Percentiles rank a stretch among this genome's conserved stretches.
Conservation (phyloP, 108 stramenopile genomes). For the Cyclotella atomus region DNA sequence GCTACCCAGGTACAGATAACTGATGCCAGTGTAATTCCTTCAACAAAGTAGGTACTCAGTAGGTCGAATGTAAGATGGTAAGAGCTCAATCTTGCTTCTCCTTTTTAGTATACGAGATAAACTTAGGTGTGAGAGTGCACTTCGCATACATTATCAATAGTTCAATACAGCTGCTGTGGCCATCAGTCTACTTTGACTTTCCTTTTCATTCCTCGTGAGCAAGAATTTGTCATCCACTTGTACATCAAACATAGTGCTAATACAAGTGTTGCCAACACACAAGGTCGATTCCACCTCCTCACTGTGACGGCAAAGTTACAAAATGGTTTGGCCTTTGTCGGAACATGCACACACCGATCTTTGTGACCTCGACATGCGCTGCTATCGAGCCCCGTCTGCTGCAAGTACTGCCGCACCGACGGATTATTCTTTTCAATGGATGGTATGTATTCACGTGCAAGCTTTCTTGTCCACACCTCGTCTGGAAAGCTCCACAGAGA, state of each 20-base stretch:
- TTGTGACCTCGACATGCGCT: not conserved
- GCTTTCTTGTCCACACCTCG: constrained; percentile 27
- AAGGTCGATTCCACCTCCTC: constrained; percentile 9
- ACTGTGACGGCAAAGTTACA: constrained; percentile 1
- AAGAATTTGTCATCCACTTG: too few species aligned
- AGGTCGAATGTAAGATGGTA: too few species aligned
- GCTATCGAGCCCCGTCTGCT: not conserved
- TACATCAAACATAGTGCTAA: not conserved
- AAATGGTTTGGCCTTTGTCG: not conserved
- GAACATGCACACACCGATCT: not conserved
- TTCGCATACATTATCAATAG: not conserved
- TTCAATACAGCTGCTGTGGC: too few species aligned
- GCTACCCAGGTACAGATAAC: too few species aligned
- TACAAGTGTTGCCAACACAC: not conserved
- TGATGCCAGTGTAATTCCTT: too few species aligned
- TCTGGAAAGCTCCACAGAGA: constrained; percentile 1
- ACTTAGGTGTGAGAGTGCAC: not conserved
- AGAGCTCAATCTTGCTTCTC: too few species aligned
- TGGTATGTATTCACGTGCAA: constrained; percentile 19
- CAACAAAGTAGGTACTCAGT: too few species aligned
- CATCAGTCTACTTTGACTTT: too few species aligned
- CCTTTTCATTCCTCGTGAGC: too few species aligned
- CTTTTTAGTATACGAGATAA: not conserved
- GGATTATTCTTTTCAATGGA: constrained; percentile 13
- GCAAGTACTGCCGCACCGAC: not conserved